phyloP scores from a whole-genome alignment of 2,329 filamentous ascomycete genomes.

The Mycocentrospora acerina region DNA sequence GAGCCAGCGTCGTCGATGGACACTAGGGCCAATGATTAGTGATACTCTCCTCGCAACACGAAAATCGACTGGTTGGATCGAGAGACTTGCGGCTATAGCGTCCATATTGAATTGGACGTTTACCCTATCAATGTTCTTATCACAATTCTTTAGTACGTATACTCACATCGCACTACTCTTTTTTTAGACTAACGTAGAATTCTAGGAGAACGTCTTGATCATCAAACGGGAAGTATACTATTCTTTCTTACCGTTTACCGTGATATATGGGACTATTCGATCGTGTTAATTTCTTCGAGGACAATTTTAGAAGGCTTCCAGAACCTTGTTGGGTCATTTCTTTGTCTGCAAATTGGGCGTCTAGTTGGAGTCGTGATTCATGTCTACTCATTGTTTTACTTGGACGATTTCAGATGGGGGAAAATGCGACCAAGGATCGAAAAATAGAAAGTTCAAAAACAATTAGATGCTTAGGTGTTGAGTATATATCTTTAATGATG shows the following conservation, averaged over 20 bases:
- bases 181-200: too few species aligned
- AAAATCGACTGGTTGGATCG: constrained; percentile 46
- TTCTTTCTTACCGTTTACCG: too few species aligned
- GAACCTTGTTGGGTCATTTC: too few species aligned
- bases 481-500: too few species aligned
- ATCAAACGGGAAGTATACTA: too few species aligned
- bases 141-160: background rate
- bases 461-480: too few species aligned
- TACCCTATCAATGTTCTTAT: constrained; percentile 19
- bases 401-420: constrained; percentile 52
- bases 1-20: constrained; percentile 54
- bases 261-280: too few species aligned
- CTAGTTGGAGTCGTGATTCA: constrained; percentile 49
- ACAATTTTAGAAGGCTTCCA: too few species aligned
- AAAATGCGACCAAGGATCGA: too few species aligned
- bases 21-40: constrained; percentile 52
- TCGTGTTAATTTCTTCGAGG: too few species aligned
- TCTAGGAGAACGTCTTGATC: too few species aligned
- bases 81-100: constrained; percentile 38
- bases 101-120: constrained; percentile 16
- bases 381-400: constrained; percentile 47
- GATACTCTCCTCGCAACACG: constrained; percentile 53
- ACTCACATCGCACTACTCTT: constrained; percentile 1
- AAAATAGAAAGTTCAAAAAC: too few species aligned
- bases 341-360: constrained; percentile 19